Evolutionary conservation across 2,329 filamentous ascomycete species (phyloP).

Genomic region (Knufia fluminis): DNA sequence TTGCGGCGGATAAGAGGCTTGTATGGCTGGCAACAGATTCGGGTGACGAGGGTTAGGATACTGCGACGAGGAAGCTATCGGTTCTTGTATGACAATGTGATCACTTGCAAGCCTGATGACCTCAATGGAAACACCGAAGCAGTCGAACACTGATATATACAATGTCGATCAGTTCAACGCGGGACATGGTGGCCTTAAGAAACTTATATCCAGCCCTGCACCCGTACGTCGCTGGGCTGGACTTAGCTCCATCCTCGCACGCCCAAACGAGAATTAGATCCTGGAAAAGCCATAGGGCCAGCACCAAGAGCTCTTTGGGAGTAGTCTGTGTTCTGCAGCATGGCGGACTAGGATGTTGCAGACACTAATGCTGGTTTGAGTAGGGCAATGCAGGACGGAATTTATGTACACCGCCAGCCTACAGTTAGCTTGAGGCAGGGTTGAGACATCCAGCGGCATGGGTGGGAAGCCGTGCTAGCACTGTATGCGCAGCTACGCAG

Average conservation of each 20-base stretch:
- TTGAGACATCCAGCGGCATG: background rate
- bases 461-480: background rate
- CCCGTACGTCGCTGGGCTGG: background rate
- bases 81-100: background rate
- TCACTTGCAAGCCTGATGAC: background rate
- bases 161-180: background rate
- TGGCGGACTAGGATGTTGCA: constrained; percentile 5
- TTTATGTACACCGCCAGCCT: constrained; percentile 7
- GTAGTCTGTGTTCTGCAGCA: background rate
- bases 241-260: background rate
- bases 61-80: background rate
- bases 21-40: background rate
- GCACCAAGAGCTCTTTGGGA: background rate
- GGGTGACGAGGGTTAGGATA: background rate
- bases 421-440: background rate
- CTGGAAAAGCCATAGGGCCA: background rate
- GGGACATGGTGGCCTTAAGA: constrained; percentile 1
- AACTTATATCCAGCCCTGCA: constrained; percentile 6
- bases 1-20: background rate
- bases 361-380: background rate
- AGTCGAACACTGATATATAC: background rate
- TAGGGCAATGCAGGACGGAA: constrained; percentile 4
- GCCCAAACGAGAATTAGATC: constrained; percentile 1
- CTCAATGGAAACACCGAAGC: background rate
- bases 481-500: background rate